Evolutionary conservation across 1,284 basidiomycete species (phyloP), one percentile per base, ranked within the genome.

Genomic region (Papiliotrema terrestris): DNA sequence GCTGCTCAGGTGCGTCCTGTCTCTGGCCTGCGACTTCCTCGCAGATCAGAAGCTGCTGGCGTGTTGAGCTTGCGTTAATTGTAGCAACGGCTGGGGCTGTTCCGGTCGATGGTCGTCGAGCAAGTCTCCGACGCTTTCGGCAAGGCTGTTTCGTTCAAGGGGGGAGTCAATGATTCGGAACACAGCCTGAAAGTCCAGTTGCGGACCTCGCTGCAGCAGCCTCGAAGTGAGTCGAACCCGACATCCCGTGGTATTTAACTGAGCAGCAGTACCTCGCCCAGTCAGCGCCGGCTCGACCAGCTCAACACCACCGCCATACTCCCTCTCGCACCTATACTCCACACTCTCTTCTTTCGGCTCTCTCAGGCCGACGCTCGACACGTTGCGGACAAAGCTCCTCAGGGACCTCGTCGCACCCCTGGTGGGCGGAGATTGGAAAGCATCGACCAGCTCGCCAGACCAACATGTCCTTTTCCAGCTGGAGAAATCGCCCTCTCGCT

Each of bases 71-170:
- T 19, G 36, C 2, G 3, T 42, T 22, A 17, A 52, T 45, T 1
- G 17, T 42, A 58, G 67, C 48, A 41, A 29, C 61, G 58, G 22
- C 37, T 55, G 37, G 41, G 36, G 20, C 47, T 65, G 14, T 48
- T 66, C 20, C 45, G 48, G 14, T 58, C 59, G 1, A 60, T 66
- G 57, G 47, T 67, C 11, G 47, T 57, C 1, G 65, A 65, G 32
- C 67, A 68, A 47, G 37, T 65, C n/a, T 59, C 59, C 0, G 65
- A 64, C n/a, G 69, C 64, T 0, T 67, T 64, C 44, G 29, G 38
- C 2, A 44, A 57, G 14, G 60, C 62, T 2, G 51, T 71, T 14
- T 22, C 22, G 8, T 37, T 29, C 1, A 3, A 51, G 15, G 29
- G 52, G 19, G 58, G 43, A 4, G 35, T 55, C 6, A 52, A 54